Conservation (phyloP, 1,284 basidiomycete genomes). For the Boletus semigastroideus region DNA sequence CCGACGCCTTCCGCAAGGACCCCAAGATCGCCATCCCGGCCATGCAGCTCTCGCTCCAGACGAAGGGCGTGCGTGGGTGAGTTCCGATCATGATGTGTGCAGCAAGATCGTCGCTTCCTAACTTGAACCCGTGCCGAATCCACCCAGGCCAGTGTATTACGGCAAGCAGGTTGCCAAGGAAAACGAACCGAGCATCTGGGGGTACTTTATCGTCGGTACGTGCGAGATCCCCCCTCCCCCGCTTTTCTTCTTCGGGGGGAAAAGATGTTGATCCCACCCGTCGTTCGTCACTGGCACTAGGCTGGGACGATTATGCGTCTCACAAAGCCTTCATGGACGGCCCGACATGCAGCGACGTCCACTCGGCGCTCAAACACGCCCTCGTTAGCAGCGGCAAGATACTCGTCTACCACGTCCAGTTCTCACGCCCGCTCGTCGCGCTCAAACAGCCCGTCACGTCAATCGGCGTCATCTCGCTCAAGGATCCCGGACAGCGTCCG, state of each 20-base stretch:
- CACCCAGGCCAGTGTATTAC: conserved; percentile 27
- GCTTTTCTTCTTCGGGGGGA: neutral
- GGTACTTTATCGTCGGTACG: conserved; percentile 24
- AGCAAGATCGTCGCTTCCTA: too few species aligned
- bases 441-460: conserved; percentile 23
- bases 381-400: too few species aligned
- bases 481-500: conserved; percentile 21
- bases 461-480: conserved; percentile 21
- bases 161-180: conserved; percentile 16
- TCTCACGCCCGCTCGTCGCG: conserved; percentile 12
- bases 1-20: too few species aligned
- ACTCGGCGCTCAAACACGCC: conserved; percentile 4
- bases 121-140: too few species aligned
- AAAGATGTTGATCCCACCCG: neutral
- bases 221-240: neutral
- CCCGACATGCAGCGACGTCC: conserved; percentile 5
- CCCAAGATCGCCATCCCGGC: too few species aligned
- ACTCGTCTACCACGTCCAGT: conserved; percentile 23
- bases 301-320: conserved; percentile 28
- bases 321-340: conserved; percentile 16
- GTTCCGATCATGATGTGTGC: too few species aligned
- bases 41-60: too few species aligned
- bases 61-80: too few species aligned
- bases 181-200: conserved; percentile 10
- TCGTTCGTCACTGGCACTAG: conserved; percentile 10